Evolutionary conservation across 2,329 filamentous ascomycete genomes (phyloP), one percentile per base, ranked within the genome.

Genomic region (Colletotrichum orbiculare): DNA sequence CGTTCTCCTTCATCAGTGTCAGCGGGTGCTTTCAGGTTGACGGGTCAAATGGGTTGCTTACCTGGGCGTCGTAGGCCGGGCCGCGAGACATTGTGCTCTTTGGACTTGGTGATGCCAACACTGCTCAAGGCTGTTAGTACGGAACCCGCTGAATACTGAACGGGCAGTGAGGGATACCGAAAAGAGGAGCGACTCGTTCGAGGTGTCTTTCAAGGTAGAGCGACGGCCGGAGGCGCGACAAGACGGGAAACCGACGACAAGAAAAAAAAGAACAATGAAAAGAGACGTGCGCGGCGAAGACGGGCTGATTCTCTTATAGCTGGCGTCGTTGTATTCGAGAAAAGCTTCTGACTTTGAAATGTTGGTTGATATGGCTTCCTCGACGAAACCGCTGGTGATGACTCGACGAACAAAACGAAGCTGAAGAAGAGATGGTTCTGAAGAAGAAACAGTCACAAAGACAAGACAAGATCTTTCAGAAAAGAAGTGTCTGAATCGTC

Each of bases 1-100:
- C 25, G 25, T 25, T 25, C 25, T 49, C 34, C 61, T 64, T 12
- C 35, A 25, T 17, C 33, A 11, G n/a, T 15, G 59, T 61, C n/a
- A 49, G 58, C 41, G 10, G 17, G 13, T 10, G 35, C 37, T 38
- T 37, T 1, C 17, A 15, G 41, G 8, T 17, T 46, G 1, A 5
- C 1, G 42, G 4, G 13, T 13, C 10, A 9, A 2, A 15, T 17
- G 4, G 7, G 25, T 4, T 8, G 43, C 37, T 10, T 11, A 43
- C 45, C 43, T 53, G n/a, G 38, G 55, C 46, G 10, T 58, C 55
- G 46, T 58, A 58, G 38, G 55, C 37, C 15, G 41, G 34, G 34
- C 55, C 46, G 33, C 46, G 46, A 12, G 55, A 58, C 55, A 58
- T 58, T 10, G 6, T 58, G 46, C 37, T 11, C 35, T 35, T 12